These are phyloP conservation scores for Xylaria flabelliformis DNA, from an alignment of 495 filamentous ascomycete genomes.

Conservation along the genomic window DNA sequence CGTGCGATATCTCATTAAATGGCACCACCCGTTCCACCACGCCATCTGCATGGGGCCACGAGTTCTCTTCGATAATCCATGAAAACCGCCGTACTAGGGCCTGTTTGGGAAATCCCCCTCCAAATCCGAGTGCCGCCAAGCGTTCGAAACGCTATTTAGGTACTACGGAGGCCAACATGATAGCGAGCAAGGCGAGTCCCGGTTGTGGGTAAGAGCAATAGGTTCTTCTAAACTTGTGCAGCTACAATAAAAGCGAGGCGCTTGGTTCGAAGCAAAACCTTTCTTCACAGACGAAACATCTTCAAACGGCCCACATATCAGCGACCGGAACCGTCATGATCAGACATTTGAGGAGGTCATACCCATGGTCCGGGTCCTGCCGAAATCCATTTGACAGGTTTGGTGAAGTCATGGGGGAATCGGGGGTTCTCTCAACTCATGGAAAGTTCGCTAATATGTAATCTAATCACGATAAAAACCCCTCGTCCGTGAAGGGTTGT, in stretches of 20 bases:
- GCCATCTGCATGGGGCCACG: constrained; percentile 16
- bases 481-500: not conserved
- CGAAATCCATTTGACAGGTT: not conserved
- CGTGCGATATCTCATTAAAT: constrained; percentile 21
- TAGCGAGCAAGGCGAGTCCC: not conserved
- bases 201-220: constrained; percentile 8
- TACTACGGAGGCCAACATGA: constrained; percentile 4
- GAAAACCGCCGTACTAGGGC: constrained; percentile 11
- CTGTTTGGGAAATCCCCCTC: constrained; percentile 4
- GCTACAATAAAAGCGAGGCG: not conserved
- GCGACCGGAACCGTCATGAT: constrained; percentile 24
- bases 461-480: constrained; percentile 1
- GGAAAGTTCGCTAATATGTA: not conserved
- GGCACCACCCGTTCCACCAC: constrained; percentile 16
- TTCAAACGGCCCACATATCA: constrained; percentile 27
- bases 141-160: not conserved
- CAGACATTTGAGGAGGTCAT: constrained; percentile 24
- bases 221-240: constrained; percentile 1
- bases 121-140: constrained; percentile 13
- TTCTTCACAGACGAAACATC: constrained; percentile 19
- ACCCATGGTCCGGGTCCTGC: constrained; percentile 24
- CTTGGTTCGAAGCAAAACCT: constrained; percentile 14
- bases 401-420: not conserved
- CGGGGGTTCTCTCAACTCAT: not conserved
- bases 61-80: not conserved